phyloP scores from a whole-genome alignment of 2,329 filamentous ascomycete species.

The Biscogniauxia mediterranea region DNA sequence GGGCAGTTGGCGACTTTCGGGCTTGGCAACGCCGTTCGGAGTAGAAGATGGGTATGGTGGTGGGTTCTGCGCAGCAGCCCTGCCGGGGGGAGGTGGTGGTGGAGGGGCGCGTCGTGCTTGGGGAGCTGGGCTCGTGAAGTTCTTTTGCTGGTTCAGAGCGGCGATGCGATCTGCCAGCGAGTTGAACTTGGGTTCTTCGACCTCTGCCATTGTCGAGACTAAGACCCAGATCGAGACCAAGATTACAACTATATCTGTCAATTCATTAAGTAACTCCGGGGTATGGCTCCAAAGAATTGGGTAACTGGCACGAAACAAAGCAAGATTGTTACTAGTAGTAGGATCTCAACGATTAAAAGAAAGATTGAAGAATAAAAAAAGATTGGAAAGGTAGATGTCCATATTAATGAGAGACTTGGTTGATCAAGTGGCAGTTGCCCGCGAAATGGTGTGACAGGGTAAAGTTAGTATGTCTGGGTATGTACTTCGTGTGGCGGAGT shows the following conservation, averaged over 20 bases:
- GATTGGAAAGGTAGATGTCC: neutral
- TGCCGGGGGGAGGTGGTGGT: constrained; percentile 46
- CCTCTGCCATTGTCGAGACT: constrained; percentile 51
- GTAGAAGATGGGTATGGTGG: constrained; percentile 33
- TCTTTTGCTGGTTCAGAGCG: constrained; percentile 61
- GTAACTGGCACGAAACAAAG: neutral
- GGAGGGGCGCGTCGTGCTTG: constrained; percentile 41
- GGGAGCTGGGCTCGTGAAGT: constrained; percentile 44
- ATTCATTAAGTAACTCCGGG: neutral
- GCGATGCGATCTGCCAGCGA: constrained; percentile 62
- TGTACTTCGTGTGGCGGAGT: no score
- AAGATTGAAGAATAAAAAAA: neutral
- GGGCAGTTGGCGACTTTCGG: constrained; percentile 39
- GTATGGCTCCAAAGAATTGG: neutral
- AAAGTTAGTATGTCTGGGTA: no score
- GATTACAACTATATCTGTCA: neutral
- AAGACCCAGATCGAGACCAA: no score
- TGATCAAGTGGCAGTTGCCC: neutral
- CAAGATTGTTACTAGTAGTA: neutral
- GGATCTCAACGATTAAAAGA: neutral
- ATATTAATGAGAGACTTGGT: neutral
- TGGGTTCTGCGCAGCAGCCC: constrained; percentile 37
- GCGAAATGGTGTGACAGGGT: neutral
- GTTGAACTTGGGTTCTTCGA: constrained; percentile 60
- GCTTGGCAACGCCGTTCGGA: constrained; percentile 14